Base-by-base conservation (phyloP, 2,329 filamentous ascomycete species). In the Phialophora tarda region DNA sequence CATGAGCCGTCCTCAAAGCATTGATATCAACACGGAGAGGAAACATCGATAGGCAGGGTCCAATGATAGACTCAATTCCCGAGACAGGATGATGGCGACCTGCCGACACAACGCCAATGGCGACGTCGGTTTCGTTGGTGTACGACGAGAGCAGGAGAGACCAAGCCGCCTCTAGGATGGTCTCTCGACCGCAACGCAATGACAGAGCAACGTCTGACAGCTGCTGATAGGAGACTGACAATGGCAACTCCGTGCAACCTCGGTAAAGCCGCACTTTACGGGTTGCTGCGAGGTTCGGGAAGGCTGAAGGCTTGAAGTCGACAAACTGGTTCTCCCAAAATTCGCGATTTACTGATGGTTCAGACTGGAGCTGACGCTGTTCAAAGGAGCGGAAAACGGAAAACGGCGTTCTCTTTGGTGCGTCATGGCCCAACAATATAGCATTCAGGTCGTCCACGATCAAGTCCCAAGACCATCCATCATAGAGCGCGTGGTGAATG, bases 391-490 rank as follows among this genome's bases (percentile, higher is more conserved):
- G 79, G n/a, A 96, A 78, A 0, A 83, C 74, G 0, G 82, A 78
- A 71, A 91, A 96, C 28, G 87, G 82, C 0, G 87, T 85, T 30
- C 88, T 82, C 0, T 71, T 50, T 0, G 68, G 70, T 14, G 74
- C 44, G 0, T 71, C n/a, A 2, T 73, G 62, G 7, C 75, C 75
- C 21, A 70, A 65, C 74, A 90, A 73, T 1, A 90, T 70, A 0
- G 73, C 73, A 3, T 84, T 81, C 4, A 96, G 78, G 75, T 97
- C 92, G 28, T 84, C 79, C 14, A 91, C 74, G 0, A 96, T 77
- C 32, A 94, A 81, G 59, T 97, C 90, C 74, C 93, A 84, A 0
- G 92, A 93, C 93, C 93, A 97, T n/a, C 93, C 93, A 76, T 97
- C 93, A 74, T 96, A 97, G 0, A 96, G 76, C 0, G 91, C 88